phyloP scores from a whole-genome alignment of 2,329 filamentous ascomycete species.

The Pezicula neosporulosa region DNA sequence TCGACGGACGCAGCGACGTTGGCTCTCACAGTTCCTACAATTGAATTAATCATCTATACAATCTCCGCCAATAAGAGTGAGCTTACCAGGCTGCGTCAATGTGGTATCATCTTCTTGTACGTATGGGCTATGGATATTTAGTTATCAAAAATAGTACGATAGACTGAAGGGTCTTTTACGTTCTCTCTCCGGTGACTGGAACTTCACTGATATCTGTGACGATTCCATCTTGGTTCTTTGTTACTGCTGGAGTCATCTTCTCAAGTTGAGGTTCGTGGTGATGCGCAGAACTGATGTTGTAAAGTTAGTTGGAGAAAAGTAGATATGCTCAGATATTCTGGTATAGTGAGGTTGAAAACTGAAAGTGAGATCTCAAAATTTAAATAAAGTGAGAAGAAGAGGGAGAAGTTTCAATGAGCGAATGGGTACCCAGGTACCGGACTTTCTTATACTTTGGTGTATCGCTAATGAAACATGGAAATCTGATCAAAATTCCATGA shows the following conservation, averaged over 20 bases:
- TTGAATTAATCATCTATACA: constrained; percentile 7
- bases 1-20: constrained; percentile 36
- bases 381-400: too few relatives aligned
- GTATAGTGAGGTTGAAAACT: too few relatives aligned
- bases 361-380: too few relatives aligned
- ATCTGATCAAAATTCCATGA: too few relatives aligned
- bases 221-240: constrained; percentile 9
- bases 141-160: too few relatives aligned
- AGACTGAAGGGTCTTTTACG: background rate
- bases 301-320: background rate
- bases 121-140: constrained; percentile 3
- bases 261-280: background rate
- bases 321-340: background rate
- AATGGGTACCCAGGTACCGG: too few relatives aligned
- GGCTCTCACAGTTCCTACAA: constrained; percentile 35
- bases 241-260: constrained; percentile 9
- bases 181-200: constrained; percentile 13
- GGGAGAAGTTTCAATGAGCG: too few relatives aligned
- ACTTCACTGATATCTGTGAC: constrained; percentile 10
- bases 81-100: constrained; percentile 13
- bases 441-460: too few relatives aligned
- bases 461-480: too few relatives aligned
- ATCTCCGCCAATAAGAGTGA: background rate
- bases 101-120: constrained; percentile 2
- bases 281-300: background rate